Percentiles rank a stretch among this genome's conserved stretches.
These are phyloP conservation scores for Populus tremula DNA, from an alignment of 345 rosid genomes.

Conservation along the genomic window DNA sequence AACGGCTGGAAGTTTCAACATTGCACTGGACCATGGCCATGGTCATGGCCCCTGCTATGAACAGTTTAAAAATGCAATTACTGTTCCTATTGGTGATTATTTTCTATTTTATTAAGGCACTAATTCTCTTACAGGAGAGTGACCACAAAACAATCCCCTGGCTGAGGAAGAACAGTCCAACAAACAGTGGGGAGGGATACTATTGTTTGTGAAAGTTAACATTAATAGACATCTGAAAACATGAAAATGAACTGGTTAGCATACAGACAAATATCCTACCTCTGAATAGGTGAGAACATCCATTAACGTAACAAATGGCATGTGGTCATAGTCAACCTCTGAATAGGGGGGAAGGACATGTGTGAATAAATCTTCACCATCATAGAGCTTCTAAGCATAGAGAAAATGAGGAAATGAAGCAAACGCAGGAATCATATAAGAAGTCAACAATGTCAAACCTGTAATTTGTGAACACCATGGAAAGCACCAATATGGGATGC, in stretches of 20 bases:
- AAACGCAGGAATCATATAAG: conserved; percentile 1
- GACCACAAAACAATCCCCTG: no score
- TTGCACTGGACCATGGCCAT: not conserved
- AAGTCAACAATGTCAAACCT: conserved; percentile 44
- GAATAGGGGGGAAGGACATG: conserved; percentile 19
- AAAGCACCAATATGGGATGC: conserved; percentile 60
- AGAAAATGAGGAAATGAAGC: not conserved
- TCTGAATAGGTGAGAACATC: conserved; percentile 57
- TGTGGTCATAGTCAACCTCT: conserved; percentile 54
- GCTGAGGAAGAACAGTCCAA: no score
- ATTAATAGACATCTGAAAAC: not conserved
- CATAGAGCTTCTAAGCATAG: not conserved
- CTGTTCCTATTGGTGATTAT: no score
- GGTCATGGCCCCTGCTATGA: no score
- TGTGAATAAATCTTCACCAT: conserved; percentile 3
- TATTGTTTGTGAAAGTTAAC: no score
- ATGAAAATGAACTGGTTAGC: not conserved
- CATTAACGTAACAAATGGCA: conserved; percentile 62
- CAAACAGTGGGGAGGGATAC: no score
- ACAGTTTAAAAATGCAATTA: no score
- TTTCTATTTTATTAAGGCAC: no score
- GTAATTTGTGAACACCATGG: conserved; percentile 59
- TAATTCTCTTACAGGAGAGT: no score
- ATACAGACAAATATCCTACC: conserved; percentile 38
- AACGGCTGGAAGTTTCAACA: not conserved